These are phyloP conservation scores for Sporothrix schenckii DNA, from an alignment of 2,329 filamentous ascomycete species.

Conservation along the genomic window DNA sequence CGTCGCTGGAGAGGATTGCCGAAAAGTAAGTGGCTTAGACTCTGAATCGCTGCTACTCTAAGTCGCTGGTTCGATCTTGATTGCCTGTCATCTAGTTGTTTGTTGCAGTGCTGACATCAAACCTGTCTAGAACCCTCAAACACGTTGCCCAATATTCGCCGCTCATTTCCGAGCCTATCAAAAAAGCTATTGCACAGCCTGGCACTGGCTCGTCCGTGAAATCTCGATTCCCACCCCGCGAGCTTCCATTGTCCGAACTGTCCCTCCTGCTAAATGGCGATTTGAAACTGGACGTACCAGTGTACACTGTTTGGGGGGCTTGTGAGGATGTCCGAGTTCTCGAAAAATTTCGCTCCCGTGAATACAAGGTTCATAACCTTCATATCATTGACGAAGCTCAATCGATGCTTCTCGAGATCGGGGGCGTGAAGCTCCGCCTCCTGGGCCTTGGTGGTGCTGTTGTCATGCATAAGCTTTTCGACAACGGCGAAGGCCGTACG, in stretches of 20 bases:
- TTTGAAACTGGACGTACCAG: slow-evolving; percentile 89
- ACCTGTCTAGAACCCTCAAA: slow-evolving; percentile 76
- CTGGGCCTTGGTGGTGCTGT: slow-evolving; percentile 93
- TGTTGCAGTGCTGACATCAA: background rate
- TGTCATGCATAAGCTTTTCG: slow-evolving; percentile 99
- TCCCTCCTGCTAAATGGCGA: slow-evolving; percentile 84
- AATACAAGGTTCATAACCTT: slow-evolving; percentile 97
- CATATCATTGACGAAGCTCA: slow-evolving; percentile 98
- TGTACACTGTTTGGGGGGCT: slow-evolving; percentile 98
- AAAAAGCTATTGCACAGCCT: slow-evolving; percentile 64
- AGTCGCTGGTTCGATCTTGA: no score
- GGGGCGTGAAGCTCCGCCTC: slow-evolving; percentile 92
- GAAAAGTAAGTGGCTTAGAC: slow-evolving; percentile 74
- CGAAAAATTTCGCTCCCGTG: slow-evolving; percentile 94
- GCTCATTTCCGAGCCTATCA: slow-evolving; percentile 76
- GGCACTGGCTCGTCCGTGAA: slow-evolving; percentile 79
- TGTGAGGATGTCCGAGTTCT: slow-evolving; percentile 97
- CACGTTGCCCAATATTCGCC: slow-evolving; percentile 99
- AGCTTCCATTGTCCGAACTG: slow-evolving; percentile 90
- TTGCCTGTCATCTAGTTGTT: background rate
- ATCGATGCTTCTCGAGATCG: slow-evolving; percentile 90
- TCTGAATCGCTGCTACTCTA: background rate
- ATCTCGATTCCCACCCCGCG: slow-evolving; percentile 75
- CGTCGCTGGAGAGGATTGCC: slow-evolving; percentile 92
- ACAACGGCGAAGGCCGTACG: slow-evolving; percentile 95